Evolutionary conservation across 495 filamentous ascomycete species (phyloP).

Genomic region (Neurospora sp.): DNA sequence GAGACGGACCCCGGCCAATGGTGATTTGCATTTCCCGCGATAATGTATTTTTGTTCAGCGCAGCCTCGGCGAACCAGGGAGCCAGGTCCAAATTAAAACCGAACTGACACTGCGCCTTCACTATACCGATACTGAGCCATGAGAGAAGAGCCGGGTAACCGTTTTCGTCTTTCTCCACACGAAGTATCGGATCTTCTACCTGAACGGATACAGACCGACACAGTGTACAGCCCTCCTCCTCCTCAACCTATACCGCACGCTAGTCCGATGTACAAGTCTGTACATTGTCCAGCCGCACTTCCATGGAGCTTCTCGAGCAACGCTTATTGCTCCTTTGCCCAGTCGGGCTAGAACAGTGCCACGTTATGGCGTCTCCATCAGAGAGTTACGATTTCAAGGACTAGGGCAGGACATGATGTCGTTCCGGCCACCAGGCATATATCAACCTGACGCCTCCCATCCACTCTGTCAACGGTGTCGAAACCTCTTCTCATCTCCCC

Average conservation of each 20-base stretch:
- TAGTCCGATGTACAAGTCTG: neutral
- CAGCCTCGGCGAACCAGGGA: conserved; percentile 1
- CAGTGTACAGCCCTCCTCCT: neutral
- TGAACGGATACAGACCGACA: neutral
- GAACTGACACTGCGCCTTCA: neutral
- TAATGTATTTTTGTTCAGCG: conserved; percentile 7
- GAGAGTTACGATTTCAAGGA: neutral
- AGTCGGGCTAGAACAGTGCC: neutral
- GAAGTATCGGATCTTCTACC: neutral
- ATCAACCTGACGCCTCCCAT: conserved; percentile 1
- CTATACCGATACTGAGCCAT: conserved; percentile 1
- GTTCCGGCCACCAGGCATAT: neutral
- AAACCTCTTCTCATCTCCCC: neutral
- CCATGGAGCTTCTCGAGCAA: neutral
- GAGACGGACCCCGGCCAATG: conserved; percentile 3
- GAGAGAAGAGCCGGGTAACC: neutral
- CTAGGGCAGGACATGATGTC: neutral
- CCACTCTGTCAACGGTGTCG: neutral
- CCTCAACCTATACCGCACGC: neutral
- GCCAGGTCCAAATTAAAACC: neutral
- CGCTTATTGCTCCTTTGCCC: neutral
- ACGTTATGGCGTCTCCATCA: neutral
- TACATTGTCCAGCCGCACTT: neutral
- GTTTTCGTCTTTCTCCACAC: conserved; percentile 5
- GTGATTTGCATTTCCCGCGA: neutral